phyloP scores from a whole-genome alignment of 495 filamentous ascomycete species.

The Clohesyomyces aquaticus region DNA sequence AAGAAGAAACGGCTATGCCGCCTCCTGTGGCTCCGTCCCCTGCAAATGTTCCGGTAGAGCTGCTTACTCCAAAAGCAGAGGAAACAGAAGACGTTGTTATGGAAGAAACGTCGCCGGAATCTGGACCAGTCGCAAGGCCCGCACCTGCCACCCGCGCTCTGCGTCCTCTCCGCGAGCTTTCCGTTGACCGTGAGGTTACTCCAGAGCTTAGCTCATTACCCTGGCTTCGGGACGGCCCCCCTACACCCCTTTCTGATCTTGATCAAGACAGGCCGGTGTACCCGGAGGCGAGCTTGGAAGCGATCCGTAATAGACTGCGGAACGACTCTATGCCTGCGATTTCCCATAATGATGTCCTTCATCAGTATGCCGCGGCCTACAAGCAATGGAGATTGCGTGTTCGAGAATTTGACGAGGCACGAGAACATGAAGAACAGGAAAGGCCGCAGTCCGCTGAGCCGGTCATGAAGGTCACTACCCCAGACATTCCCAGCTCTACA shows the following conservation, averaged over 20 bases:
- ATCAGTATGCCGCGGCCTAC: slow-evolving; percentile 53
- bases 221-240: slow-evolving; percentile 44
- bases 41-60: slow-evolving; percentile 30
- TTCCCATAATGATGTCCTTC: slow-evolving; percentile 44
- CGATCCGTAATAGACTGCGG: slow-evolving; percentile 21
- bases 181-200: slow-evolving; percentile 27
- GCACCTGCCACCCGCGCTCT: slow-evolving; percentile 21
- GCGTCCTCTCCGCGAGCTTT: slow-evolving; percentile 16
- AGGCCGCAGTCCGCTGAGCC: slow-evolving; percentile 55
- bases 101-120: slow-evolving; percentile 22
- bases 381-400: slow-evolving; percentile 55
- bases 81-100: slow-evolving; percentile 37
- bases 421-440: slow-evolving; percentile 52
- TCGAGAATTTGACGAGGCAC: slow-evolving; percentile 63
- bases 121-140: no score
- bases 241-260: slow-evolving; percentile 41
- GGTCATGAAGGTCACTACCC: slow-evolving; percentile 45
- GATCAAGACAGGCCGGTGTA: slow-evolving; percentile 37
- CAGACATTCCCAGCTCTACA: slow-evolving; percentile 43
- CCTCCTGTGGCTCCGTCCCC: slow-evolving; percentile 8
- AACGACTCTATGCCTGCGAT: slow-evolving; percentile 7
- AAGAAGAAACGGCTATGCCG: slow-evolving; percentile 15
- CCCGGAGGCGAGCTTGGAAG: slow-evolving; percentile 32
- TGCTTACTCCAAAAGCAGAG: slow-evolving; percentile 39
- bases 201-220: slow-evolving; percentile 45